Percentiles rank a stretch among this genome's conserved stretches.
These are phyloP conservation scores for Apiospora kogelbergensis DNA, from an alignment of 2,329 filamentous ascomycete genomes.

Conservation along the genomic window DNA sequence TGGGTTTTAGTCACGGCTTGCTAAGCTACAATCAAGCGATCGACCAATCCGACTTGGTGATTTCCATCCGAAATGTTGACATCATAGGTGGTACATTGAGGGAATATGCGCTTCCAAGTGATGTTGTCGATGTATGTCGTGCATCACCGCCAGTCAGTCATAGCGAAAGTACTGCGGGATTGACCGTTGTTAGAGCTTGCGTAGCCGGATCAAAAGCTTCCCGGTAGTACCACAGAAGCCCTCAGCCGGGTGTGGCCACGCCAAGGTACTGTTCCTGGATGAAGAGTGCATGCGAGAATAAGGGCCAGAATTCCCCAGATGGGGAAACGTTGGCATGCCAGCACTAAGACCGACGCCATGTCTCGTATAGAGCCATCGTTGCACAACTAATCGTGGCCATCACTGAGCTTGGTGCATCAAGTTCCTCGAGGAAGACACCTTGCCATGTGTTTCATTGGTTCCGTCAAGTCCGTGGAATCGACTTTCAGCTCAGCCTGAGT, in stretches of 20 bases:
- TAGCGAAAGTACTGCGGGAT: neutral
- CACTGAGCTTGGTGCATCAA: neutral
- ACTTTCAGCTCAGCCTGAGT: neutral
- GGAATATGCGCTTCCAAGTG: neutral
- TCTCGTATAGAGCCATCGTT: neutral
- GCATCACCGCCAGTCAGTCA: neutral
- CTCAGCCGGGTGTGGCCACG: neutral
- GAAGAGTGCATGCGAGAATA: constrained; percentile 3
- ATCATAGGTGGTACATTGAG: constrained; percentile 25
- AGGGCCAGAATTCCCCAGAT: neutral
- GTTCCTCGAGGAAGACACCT: neutral
- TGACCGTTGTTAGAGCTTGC: neutral
- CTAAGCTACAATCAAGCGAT: constrained; percentile 17
- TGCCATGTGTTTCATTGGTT: neutral
- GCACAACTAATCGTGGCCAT: constrained; percentile 1
- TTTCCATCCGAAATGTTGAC: constrained; percentile 23
- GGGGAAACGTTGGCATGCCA: neutral
- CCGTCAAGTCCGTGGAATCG: neutral
- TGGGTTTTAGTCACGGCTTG: constrained; percentile 12
- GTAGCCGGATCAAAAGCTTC: neutral
- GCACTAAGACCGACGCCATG: neutral
- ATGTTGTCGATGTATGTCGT: constrained; percentile 2
- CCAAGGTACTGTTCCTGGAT: constrained; percentile 8
- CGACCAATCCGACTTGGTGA: constrained; percentile 20
- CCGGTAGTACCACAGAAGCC: constrained; percentile 7